Base-by-base conservation (phyloP, 495 filamentous ascomycete genomes). In the Aspergillus bridgeri region DNA sequence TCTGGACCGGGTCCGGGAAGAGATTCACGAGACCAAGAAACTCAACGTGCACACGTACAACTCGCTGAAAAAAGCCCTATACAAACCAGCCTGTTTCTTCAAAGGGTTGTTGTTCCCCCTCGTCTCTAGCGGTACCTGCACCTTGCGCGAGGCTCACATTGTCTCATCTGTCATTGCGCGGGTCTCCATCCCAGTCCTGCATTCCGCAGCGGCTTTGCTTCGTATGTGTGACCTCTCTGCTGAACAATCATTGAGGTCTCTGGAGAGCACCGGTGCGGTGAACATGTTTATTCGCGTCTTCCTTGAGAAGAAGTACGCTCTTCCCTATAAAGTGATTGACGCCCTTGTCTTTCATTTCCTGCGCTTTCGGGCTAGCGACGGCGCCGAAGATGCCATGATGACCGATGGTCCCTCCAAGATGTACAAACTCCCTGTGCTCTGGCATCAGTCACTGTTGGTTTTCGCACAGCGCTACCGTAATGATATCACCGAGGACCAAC, bases 41-140 rank as follows among this genome's bases (percentile, higher is more conserved):
- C 78, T 99, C 45, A 97, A 97, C 59, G 88, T 97, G 1, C 95
- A 98, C 74, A 81, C 96, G 4, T 99, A 96, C 79, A 89, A 91
- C 57, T 84, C 90, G 2, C 77, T 98, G 48, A 96, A 96, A 71
- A 96, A 96, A 67, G 86, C 86, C 3, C 79, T 98, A 8, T 99
- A 96, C 79, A 98, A 97, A 67, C 95, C 94, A 2, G 89, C 91
- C 0, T 90, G 91, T 21, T 99, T 95, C 75, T 98, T 99, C 79
- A 97, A 97, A 71, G 94, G 94, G 1, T 83, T 98, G 60, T 78
- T 98, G 6, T 98, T 98, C 65, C 95, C 95, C 4, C 79, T 98
- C 11, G 87, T 93, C 0, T 80, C 79, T 17, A 83, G 82, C 54
- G 79, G 89, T 9, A 90, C 85, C 24, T 96, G 91, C 75, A 93